Evolutionary conservation across 2,329 filamentous ascomycete species (phyloP), one percentile per base, ranked within the genome.

Genomic region (Beauveria varroae): DNA sequence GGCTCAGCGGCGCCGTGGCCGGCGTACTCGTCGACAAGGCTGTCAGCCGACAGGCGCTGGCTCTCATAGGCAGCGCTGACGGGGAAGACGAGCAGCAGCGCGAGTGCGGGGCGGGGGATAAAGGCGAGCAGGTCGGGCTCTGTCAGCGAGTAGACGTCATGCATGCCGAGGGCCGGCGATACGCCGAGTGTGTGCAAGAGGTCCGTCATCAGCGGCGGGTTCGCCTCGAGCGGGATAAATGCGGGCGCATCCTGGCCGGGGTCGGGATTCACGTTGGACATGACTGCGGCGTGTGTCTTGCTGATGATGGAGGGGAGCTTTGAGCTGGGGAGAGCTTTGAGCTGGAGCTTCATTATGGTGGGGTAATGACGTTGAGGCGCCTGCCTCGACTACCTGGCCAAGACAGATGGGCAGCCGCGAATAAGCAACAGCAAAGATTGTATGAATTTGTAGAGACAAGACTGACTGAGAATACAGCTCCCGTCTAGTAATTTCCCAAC

Each of bases 11-110:
- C 75, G 1, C 92, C 92, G 20, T 79, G 80, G 49, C 88, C 89
- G 0, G 73, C 71, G 77, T 96, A 96, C 44, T 86, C 83, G 2
- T 77, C 66, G 47, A 78, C 77, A 24, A 81, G 72, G 56, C 78
- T 77, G 75, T 97, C 93, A 78, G 96, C 93, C 49, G 84, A 79
- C 62, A 83, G 73, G 37, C 93, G 88, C 71, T 88, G 86, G 63
- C 81, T 83, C 76, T 96, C 89, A 81, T 96, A 97, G 47, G 84
- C 82, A 54, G 86, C 79, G 59, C 85, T 91, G 65, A 96, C 83
- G 66, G 95, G 93, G 74, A 97, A 96, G 65, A 98, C 92, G 67
- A 98, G 88, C 37, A 98, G 86, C 18, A 98, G 85, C 6, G 93
- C 93, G 65, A 92, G 83, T 2, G 91, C 90, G 2, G 95, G 95